Evolutionary conservation across 805 yeast genomes (phyloP).

Genomic region (Lipomyces spencermartinsiae): DNA sequence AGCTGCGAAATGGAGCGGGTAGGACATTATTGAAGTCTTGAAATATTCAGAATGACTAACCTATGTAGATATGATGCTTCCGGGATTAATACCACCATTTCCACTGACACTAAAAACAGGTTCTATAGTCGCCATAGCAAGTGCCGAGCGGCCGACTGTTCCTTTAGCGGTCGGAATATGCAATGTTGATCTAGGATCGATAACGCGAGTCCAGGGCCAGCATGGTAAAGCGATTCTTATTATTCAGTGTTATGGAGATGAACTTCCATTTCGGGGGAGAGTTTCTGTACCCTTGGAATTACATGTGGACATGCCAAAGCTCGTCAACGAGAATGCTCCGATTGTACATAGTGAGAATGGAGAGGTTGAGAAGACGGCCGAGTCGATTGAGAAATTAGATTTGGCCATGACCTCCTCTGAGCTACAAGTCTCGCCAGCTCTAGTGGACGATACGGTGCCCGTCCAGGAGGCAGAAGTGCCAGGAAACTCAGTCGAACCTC

Average conservation of each 20-base stretch:
- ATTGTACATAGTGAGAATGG: conserved; percentile 31
- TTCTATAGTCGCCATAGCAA: conserved; percentile 72
- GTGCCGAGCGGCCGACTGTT: conserved; percentile 63
- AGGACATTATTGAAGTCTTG: neutral
- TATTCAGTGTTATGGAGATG: conserved; percentile 72
- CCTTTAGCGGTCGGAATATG: conserved; percentile 76
- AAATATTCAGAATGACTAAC: neutral
- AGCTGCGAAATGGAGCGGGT: conserved; percentile 78
- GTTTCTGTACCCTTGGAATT: conserved; percentile 52
- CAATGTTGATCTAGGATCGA: conserved; percentile 53
- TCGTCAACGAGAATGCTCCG: conserved; percentile 25
- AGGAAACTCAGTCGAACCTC: neutral
- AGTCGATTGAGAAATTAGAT: neutral
- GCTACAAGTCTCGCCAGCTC: neutral
- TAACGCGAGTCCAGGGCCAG: conserved; percentile 53
- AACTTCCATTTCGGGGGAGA: conserved; percentile 55
- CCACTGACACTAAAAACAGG: conserved; percentile 59
- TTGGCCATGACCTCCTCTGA: neutral
- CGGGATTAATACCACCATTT: conserved; percentile 60
- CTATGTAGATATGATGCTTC: conserved; percentile 49
- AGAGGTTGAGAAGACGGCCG: conserved; percentile 16
- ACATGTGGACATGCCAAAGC: conserved; percentile 40
- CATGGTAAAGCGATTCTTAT: conserved; percentile 81
- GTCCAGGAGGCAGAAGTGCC: neutral
- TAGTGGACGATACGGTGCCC: neutral